phyloP scores from a whole-genome alignment of 73 alveolate species.

The Blepharisma stoltei region DNA sequence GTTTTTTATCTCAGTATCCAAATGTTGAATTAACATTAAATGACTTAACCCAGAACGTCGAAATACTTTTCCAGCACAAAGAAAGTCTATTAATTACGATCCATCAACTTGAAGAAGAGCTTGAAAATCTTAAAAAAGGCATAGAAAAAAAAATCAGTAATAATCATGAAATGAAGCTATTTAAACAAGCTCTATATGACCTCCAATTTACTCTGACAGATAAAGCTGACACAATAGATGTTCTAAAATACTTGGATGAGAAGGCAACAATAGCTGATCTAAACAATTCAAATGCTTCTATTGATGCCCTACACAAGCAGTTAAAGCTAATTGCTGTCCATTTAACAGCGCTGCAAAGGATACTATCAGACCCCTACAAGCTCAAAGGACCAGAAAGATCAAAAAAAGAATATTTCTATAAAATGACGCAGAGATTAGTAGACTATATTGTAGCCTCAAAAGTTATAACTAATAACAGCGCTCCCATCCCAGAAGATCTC shows the following conservation, averaged over 20 bases:
- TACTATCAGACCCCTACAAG: neutral
- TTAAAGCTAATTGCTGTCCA: constrained; percentile 15
- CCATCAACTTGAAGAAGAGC: neutral
- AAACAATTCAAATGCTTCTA: neutral
- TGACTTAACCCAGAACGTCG: neutral
- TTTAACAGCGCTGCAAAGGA: neutral
- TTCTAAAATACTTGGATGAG: neutral
- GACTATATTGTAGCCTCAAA: neutral
- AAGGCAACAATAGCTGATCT: neutral
- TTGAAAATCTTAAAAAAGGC: neutral
- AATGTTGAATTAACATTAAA: neutral
- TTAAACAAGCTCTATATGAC: neutral
- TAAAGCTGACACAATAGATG: constrained; percentile 15
- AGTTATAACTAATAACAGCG: neutral
- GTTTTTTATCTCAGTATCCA: neutral
- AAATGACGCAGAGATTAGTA: constrained; percentile 4
- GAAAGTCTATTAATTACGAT: neutral
- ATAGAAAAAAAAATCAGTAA: neutral
- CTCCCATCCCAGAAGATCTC: constrained; percentile 17
- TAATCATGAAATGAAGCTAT: constrained; percentile 4
- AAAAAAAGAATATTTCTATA: constrained; percentile 3
- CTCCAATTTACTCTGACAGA: neutral
- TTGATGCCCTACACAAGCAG: constrained; percentile 21
- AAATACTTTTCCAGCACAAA: neutral
- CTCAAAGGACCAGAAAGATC: constrained; percentile 10